phyloP scores from a whole-genome alignment of 306 rosid genomes.

The Pterocarpus santalinus region DNA sequence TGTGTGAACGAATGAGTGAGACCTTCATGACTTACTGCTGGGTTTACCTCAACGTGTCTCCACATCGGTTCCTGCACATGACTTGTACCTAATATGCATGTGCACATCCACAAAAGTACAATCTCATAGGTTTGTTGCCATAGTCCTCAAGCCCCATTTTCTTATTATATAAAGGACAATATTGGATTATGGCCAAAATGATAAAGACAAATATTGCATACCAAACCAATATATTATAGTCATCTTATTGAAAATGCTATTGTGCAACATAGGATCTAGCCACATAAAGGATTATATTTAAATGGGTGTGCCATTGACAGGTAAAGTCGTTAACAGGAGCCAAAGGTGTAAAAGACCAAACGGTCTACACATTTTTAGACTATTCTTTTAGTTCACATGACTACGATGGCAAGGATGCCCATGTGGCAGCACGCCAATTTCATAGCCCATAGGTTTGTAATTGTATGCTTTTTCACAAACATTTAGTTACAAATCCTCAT shows the following conservation, averaged over 20 bases:
- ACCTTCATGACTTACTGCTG: no score
- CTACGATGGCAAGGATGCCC: constrained; percentile 36
- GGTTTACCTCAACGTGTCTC: constrained; percentile 40
- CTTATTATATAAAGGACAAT: background rate
- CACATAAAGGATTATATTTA: background rate
- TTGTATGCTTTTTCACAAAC: constrained; percentile 6
- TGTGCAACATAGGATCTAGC: background rate
- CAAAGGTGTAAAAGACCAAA: constrained; percentile 46
- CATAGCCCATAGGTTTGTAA: background rate
- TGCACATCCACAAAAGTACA: constrained; percentile 56
- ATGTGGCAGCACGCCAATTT: constrained; percentile 31
- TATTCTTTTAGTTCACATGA: constrained; percentile 24
- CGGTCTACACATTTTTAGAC: constrained; percentile 60
- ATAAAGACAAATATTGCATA: background rate
- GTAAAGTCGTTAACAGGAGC: constrained; percentile 66
- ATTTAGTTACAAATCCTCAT: constrained; percentile 5
- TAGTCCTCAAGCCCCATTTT: constrained; percentile 32
- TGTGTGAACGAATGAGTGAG: no score
- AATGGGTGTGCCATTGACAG: constrained; percentile 45
- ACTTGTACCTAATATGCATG: constrained; percentile 64
- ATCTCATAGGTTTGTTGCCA: constrained; percentile 29
- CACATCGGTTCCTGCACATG: constrained; percentile 44
- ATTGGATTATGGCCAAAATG: background rate
- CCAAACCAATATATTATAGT: background rate
- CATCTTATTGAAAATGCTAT: background rate